phyloP scores from a whole-genome alignment of 2,329 filamentous ascomycete genomes.

The Clonostachys sp. region DNA sequence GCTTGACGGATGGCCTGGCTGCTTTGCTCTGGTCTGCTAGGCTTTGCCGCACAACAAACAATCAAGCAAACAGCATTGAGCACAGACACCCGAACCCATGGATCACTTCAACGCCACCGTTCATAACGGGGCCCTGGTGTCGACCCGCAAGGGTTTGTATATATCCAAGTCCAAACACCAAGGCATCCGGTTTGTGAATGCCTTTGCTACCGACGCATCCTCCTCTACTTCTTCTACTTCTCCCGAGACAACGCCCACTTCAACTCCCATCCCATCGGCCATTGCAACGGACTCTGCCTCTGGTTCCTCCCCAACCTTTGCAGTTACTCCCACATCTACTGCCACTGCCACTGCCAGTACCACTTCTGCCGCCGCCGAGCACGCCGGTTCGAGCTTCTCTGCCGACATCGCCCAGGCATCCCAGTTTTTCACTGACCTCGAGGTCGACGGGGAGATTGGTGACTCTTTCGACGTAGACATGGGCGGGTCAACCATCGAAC shows the following conservation, averaged over 20 bases:
- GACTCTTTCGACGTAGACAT: neutral
- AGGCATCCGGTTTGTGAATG: constrained; percentile 31
- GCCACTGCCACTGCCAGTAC: neutral
- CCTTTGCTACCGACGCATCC: constrained; percentile 8
- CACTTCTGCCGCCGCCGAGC: neutral
- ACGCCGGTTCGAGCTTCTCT: neutral
- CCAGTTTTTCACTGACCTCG: neutral
- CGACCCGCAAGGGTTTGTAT: constrained; percentile 29
- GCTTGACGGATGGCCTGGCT: no score
- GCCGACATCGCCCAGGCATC: neutral
- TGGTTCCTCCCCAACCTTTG: neutral
- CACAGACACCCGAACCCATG: constrained; percentile 27
- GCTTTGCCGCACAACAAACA: no score
- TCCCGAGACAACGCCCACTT: neutral
- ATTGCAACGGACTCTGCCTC: neutral
- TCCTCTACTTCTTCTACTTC: constrained; percentile 1
- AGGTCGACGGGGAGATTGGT: neutral
- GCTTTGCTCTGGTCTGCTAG: no score
- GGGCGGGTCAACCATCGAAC: no score
- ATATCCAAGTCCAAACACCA: constrained; percentile 32
- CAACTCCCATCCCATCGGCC: neutral
- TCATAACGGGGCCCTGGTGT: constrained; percentile 26
- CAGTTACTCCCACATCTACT: neutral
- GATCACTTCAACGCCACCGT: constrained; percentile 32
- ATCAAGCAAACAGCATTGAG: no score